Evolutionary conservation across 306 rosid species (phyloP).

Genomic region (Acacia melanoxylon): DNA sequence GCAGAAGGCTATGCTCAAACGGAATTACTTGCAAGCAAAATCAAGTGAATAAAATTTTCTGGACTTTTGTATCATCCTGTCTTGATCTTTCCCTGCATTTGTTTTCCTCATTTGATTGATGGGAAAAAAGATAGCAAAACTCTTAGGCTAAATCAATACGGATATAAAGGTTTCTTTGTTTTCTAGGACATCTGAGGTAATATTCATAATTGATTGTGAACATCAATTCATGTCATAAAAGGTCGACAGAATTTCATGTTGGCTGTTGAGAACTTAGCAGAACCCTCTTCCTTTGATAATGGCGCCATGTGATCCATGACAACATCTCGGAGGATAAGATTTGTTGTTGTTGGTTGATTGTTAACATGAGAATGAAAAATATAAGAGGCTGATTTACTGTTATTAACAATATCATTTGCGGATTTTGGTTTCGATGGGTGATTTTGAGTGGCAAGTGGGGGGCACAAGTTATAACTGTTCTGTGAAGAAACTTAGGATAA

Average conservation of each 20-base stretch:
- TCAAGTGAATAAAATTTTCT: background rate
- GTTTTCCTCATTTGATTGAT: background rate
- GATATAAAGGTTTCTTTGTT: background rate
- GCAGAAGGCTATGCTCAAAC: constrained; percentile 47
- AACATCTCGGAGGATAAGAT: too few relatives aligned
- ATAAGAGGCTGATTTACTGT: background rate
- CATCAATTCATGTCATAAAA: too few relatives aligned
- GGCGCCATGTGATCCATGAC: too few relatives aligned
- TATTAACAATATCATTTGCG: background rate
- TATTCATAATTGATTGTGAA: too few relatives aligned
- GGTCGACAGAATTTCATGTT: too few relatives aligned
- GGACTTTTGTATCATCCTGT: background rate
- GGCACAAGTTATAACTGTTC: background rate
- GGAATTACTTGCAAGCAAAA: constrained; percentile 21
- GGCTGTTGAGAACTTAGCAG: too few relatives aligned
- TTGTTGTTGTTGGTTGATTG: background rate
- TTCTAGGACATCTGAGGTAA: background rate
- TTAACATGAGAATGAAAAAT: background rate
- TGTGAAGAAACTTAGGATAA: background rate
- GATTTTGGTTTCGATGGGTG: too few relatives aligned
- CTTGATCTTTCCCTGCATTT: background rate
- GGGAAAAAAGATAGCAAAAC: background rate
- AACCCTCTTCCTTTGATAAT: too few relatives aligned
- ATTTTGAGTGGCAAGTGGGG: background rate
- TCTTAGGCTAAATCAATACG: background rate